Percentiles rank a stretch among this genome's conserved stretches.
Conservation (phyloP, 176 grass and related monocot genomes). For the Triticum dicoccoides region DNA sequence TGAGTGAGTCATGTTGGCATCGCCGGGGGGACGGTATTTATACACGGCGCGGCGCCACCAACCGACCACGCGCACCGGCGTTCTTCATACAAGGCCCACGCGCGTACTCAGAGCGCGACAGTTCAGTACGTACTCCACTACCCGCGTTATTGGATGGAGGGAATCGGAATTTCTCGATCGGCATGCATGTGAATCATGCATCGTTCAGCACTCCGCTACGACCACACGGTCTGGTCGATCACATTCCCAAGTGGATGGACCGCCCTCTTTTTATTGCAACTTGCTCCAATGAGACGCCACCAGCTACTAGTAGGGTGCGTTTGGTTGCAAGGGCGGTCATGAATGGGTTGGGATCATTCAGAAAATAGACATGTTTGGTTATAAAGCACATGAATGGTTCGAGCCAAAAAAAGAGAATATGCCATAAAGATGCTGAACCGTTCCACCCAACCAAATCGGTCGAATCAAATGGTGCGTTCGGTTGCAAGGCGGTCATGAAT, state of each 20-base stretch:
- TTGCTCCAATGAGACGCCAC: not conserved
- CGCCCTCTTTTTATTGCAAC: not conserved
- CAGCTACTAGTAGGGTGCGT: not conserved
- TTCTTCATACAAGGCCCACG: not conserved
- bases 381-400: no score
- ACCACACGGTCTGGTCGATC: not conserved
- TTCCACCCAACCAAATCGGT: no score
- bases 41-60: not conserved
- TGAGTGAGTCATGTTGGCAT: not conserved
- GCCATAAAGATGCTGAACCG: no score
- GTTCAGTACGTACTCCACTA: not conserved
- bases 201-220: not conserved
- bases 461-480: no score
- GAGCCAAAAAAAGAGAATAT: no score
- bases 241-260: not conserved
- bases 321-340: no score
- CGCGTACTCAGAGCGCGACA: not conserved
- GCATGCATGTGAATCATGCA: not conserved
- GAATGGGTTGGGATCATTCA: no score
- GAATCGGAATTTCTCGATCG: conserved; percentile 32
- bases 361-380: no score
- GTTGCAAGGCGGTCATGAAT: no score
- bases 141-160: not conserved
- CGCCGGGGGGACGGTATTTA: not conserved
- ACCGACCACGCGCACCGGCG: not conserved